Evolutionary conservation across 371 early-diverging fungal species (phyloP), one percentile per base, ranked within the genome.

Genomic region (Coemansia sp.): DNA sequence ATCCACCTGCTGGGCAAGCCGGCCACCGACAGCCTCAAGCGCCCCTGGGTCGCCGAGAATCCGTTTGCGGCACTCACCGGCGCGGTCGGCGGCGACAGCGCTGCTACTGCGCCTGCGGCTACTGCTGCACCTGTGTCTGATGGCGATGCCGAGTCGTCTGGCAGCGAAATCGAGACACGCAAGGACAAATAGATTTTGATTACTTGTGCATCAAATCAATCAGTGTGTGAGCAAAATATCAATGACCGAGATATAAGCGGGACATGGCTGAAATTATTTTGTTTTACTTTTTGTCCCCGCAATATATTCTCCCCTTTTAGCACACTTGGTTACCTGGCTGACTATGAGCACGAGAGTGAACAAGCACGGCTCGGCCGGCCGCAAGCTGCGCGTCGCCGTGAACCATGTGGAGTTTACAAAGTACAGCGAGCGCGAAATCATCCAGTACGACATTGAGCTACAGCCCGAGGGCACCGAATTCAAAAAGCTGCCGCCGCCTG

Each of bases 1-100:
- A 86, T 96, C 71, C 87, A 94, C 75, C 56, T 95, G 57, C 85
- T 93, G 82, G 90, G 91, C 61, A 86, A 91, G 84, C 84, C 88
- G 44, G 89, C 95, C 50, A 87, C 86, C 59, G 95, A 92, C 67
- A 86, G 85, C 30, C 84, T 94, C 53, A 85, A 84, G 75, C 88
- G 97, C 66, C 97, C 97, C 50, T 95, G 93, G 88, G 85, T 87
- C 80, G 89, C 85, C 23, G 88, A 87, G 37, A 86, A 83, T 65
- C 90, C 92, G 61, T 88, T 94, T 59, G 90, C 83, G 62, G 89
- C 84, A 50, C 51, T 87, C 50, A 64, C 86, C 23, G 83, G 80
- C 42, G 82, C 83, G 61, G 16, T 2, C 52, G 44, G 16, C 33
- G 33, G 8, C 33, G 33, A 33, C 33, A 33, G 33, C 33, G 33